Evolutionary conservation across 805 yeast species (phyloP).

Genomic region (Hagleromyces aurorensis): DNA sequence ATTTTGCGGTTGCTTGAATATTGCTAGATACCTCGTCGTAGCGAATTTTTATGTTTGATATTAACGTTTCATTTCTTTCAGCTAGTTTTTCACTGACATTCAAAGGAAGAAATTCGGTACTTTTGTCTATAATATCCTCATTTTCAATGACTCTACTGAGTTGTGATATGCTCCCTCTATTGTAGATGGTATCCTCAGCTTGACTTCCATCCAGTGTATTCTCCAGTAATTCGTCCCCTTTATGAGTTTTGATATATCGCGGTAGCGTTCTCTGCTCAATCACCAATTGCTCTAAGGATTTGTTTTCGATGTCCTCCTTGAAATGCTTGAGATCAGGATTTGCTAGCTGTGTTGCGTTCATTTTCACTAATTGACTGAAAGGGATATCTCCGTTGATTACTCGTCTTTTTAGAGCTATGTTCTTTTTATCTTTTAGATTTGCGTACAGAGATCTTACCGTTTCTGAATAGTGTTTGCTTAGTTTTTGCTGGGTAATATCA

Average conservation of each 20-base stretch:
- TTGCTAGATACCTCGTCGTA: conserved; percentile 12
- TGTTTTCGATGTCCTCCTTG: conserved; percentile 63
- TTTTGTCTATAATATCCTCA: not conserved
- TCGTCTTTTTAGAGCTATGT: conserved; percentile 46
- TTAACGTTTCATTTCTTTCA: not conserved
- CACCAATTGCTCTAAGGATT: conserved; percentile 61
- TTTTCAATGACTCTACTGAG: conserved; percentile 4
- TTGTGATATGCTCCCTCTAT: conserved; percentile 18
- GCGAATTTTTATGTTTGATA: conserved; percentile 3
- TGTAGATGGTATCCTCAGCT: conserved; percentile 27
- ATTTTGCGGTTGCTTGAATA: conserved; percentile 10
- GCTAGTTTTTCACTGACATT: conserved; percentile 2
- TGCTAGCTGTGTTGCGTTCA: conserved; percentile 66
- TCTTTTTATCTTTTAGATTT: conserved; percentile 51
- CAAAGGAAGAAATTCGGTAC: conserved; percentile 1
- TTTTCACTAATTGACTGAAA: conserved; percentile 49
- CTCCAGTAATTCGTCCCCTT: conserved; percentile 80
- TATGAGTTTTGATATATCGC: conserved; percentile 70
- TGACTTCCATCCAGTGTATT: conserved; percentile 32
- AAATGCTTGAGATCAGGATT: conserved; percentile 67
- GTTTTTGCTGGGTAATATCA: conserved; percentile 18
- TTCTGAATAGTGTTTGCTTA: conserved; percentile 43
- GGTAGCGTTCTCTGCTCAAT: conserved; percentile 54
- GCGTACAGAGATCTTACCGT: conserved; percentile 59
- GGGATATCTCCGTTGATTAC: conserved; percentile 47